Evolutionary conservation across 1,139 yeast species (phyloP).

Genomic region (Suhomyces coccinellae): DNA sequence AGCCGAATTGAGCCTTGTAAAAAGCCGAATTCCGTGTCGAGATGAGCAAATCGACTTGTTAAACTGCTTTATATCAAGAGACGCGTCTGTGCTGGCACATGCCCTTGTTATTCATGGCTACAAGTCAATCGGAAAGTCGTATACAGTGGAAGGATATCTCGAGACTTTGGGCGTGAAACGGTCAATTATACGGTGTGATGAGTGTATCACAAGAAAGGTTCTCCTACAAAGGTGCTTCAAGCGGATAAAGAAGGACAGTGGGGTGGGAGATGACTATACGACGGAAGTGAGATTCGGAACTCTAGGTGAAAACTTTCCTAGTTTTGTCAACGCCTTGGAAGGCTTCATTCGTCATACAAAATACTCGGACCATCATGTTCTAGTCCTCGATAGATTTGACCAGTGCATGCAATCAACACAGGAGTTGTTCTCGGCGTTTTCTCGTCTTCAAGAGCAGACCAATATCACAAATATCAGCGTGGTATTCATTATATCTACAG

Average conservation of each 20-base stretch:
- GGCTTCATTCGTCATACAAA: slow-evolving; percentile 33
- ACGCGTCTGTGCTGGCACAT: slow-evolving; percentile 26
- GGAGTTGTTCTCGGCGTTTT: slow-evolving; percentile 48
- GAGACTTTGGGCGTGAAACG: slow-evolving; percentile 23
- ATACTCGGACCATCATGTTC: slow-evolving; percentile 45
- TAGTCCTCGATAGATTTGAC: slow-evolving; percentile 62
- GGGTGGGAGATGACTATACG: slow-evolving; percentile 13
- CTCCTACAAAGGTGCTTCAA: slow-evolving; percentile 41
- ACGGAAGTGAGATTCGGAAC: slow-evolving; percentile 13
- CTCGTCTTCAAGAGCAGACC: slow-evolving; percentile 47
- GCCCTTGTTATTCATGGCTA: slow-evolving; percentile 42
- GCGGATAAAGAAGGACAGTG: slow-evolving; percentile 31
- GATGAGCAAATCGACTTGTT: slow-evolving; percentile 33
- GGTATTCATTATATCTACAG: slow-evolving; percentile 36
- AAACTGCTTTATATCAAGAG: slow-evolving; percentile 26
- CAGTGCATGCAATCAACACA: slow-evolving; percentile 51
- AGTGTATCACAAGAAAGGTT: slow-evolving; percentile 38
- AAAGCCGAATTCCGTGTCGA: slow-evolving; percentile 18
- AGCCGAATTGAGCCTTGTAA: slow-evolving; percentile 6
- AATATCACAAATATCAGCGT: slow-evolving; percentile 31
- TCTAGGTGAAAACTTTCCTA: slow-evolving; percentile 47
- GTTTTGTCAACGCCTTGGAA: slow-evolving; percentile 44
- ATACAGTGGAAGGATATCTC: slow-evolving; percentile 30
- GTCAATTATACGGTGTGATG: slow-evolving; percentile 40
- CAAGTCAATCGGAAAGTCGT: slow-evolving; percentile 43